A percentile compares a stretch with the other conserved stretches of the same genome.
Conservation (phyloP, 1,139 yeast species). For the Yamadazyma oceani region DNA sequence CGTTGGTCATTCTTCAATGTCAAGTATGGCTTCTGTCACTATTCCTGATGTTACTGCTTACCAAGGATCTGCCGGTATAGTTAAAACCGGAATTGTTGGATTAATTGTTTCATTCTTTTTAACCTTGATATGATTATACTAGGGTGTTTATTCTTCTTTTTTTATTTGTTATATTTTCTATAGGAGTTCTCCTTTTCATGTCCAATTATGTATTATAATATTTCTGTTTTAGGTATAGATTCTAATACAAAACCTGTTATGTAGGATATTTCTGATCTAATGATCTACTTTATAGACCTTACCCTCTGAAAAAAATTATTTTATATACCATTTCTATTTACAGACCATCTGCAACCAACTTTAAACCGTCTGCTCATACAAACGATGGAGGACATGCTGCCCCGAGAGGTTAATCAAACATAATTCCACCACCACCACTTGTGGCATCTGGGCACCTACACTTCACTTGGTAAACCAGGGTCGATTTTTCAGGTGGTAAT, state of each 20-base stretch:
- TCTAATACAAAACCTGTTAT: conserved; percentile 2
- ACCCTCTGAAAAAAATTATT: not conserved
- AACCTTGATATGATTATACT: conserved; percentile 12
- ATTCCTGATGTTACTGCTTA: conserved; percentile 15
- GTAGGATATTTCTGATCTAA: not conserved
- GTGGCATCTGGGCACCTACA: not conserved
- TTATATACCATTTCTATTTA: not conserved
- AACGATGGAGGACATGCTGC: not conserved
- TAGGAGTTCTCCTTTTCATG: conserved; percentile 4
- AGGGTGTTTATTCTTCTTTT: not conserved
- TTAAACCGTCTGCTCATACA: too few relatives aligned
- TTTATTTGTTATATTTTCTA: conserved; percentile 2
- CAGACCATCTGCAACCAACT: too few relatives aligned
- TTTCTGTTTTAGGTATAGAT: not conserved
- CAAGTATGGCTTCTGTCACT: conserved; percentile 6
- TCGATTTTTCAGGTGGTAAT: conserved; percentile 4
- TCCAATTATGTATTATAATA: not conserved
- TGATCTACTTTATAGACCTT: not conserved
- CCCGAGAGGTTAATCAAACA: not conserved
- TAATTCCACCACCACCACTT: conserved; percentile 1
- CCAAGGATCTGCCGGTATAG: conserved; percentile 22
- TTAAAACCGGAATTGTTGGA: conserved; percentile 20
- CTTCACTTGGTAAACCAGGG: conserved; percentile 4
- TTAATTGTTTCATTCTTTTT: conserved; percentile 19
- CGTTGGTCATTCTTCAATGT: conserved; percentile 6